Percentiles rank a stretch among this genome's conserved stretches.
Conservation (phyloP, 768 basidiomycete genomes). For the Gymnopilus dilepis region DNA sequence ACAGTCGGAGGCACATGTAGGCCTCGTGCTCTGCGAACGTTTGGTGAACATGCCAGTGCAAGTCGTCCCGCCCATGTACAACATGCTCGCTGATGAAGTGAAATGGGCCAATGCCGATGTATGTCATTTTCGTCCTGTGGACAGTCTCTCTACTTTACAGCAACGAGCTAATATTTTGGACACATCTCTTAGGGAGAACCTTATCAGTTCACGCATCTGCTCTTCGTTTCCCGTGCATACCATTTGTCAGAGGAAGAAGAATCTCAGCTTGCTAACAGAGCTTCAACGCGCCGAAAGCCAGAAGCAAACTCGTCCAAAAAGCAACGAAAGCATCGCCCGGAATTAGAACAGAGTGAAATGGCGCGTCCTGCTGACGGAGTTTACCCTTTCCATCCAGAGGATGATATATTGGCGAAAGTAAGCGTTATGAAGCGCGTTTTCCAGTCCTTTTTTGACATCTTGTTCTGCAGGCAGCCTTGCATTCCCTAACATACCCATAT, state of each 20-base stretch:
- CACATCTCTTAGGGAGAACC: conserved; percentile 51
- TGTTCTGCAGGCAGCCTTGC: conserved; percentile 49
- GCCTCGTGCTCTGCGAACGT: conserved; percentile 85
- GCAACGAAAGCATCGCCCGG: conserved; percentile 42
- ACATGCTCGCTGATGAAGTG: conserved; percentile 87
- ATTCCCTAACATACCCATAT: conserved; percentile 57
- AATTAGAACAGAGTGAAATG: conserved; percentile 21
- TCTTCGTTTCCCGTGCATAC: conserved; percentile 83
- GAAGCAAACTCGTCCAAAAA: conserved; percentile 41
- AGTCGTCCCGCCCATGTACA: conserved; percentile 90
- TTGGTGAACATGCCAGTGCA: conserved; percentile 97
- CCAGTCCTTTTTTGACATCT: background rate
- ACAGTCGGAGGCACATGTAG: conserved; percentile 63
- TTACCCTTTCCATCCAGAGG: conserved; percentile 87
- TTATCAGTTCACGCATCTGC: conserved; percentile 73
- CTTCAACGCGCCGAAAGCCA: conserved; percentile 30
- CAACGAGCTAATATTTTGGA: background rate
- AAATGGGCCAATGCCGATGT: conserved; percentile 72
- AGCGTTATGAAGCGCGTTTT: conserved; percentile 21
- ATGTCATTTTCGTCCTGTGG: conserved; percentile 29
- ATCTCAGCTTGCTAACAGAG: conserved; percentile 50
- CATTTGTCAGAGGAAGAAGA: conserved; percentile 75
- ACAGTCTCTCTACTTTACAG: too few species aligned
- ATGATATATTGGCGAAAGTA: conserved; percentile 74
- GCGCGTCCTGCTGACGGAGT: conserved; percentile 51